Evolutionary conservation across 345 rosid species (phyloP).

Genomic region (Cardamine chenopodiifolia): DNA sequence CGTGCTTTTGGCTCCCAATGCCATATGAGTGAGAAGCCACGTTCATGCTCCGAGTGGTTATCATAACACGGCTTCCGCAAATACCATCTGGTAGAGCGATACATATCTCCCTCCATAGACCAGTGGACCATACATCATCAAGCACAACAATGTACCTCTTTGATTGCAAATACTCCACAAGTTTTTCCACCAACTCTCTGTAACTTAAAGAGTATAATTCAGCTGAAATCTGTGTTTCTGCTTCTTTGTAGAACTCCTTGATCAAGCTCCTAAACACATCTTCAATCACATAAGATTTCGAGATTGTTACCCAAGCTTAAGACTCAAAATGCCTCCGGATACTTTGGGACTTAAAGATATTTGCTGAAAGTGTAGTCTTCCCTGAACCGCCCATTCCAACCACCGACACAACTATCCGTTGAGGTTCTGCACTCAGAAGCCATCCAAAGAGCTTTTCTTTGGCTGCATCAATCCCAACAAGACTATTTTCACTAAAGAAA

Average conservation of each 20-base stretch:
- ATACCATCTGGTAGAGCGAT: constrained; percentile 40
- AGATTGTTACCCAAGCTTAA: constrained; percentile 49
- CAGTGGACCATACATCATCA: constrained; percentile 43
- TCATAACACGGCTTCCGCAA: constrained; percentile 43
- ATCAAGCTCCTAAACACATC: constrained; percentile 48
- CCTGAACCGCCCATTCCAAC: constrained; percentile 53
- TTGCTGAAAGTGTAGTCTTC: constrained; percentile 48
- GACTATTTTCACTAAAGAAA: constrained; percentile 42
- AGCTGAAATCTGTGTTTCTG: constrained; percentile 29
- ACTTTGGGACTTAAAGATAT: constrained; percentile 32
- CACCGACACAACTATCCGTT: constrained; percentile 34
- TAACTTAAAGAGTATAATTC: constrained; percentile 38
- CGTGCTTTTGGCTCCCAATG: constrained; percentile 29
- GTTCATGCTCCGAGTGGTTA: constrained; percentile 39
- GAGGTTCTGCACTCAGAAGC: constrained; percentile 35
- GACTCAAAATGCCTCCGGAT: constrained; percentile 44
- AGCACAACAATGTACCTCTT: constrained; percentile 47
- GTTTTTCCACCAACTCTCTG: constrained; percentile 41
- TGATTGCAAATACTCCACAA: constrained; percentile 37
- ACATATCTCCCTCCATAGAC: constrained; percentile 45
- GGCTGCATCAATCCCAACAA: constrained; percentile 48
- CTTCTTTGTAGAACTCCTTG: constrained; percentile 41
- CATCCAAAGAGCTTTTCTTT: constrained; percentile 33
- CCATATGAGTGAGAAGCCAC: constrained; percentile 40
- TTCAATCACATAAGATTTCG: constrained; percentile 43